Evolutionary conservation across 1,139 yeast species (phyloP).

Genomic region (Sugiyamaella sp.): DNA sequence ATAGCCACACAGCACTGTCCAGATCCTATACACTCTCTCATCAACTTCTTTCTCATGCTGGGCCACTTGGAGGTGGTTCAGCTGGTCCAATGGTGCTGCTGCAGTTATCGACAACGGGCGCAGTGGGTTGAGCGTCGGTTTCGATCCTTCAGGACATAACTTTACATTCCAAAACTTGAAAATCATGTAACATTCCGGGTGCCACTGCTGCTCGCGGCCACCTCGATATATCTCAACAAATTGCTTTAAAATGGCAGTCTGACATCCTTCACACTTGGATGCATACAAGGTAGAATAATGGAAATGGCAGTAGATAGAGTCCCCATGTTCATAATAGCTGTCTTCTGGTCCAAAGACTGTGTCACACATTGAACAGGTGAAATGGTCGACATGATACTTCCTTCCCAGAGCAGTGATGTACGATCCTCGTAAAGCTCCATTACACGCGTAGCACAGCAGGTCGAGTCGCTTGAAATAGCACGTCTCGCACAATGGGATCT

Average conservation of each 20-base stretch:
- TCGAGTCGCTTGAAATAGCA: constrained; percentile 87
- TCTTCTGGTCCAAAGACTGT: constrained; percentile 90
- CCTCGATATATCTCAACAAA: constrained; percentile 92
- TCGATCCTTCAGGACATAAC: constrained; percentile 40
- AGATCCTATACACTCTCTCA: constrained; percentile 71
- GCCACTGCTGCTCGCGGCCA: constrained; percentile 97
- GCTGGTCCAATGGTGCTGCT: constrained; percentile 34
- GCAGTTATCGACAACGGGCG: constrained; percentile 31
- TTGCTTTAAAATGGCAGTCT: constrained; percentile 87
- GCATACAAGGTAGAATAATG: constrained; percentile 88
- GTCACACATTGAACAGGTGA: constrained; percentile 86
- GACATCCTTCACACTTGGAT: constrained; percentile 91
- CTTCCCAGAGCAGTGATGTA: constrained; percentile 92
- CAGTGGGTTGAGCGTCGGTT: constrained; percentile 29
- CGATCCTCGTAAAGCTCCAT: constrained; percentile 85
- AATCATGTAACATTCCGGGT: constrained; percentile 98
- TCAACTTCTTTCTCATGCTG: constrained; percentile 65
- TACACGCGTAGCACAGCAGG: constrained; percentile 81
- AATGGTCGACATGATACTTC: constrained; percentile 94
- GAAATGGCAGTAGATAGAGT: constrained; percentile 82
- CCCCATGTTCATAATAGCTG: constrained; percentile 87
- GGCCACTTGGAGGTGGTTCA: constrained; percentile 57
- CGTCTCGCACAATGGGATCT: constrained; percentile 86
- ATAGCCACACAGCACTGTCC: constrained; percentile 85
- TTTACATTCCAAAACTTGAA: constrained; percentile 96